phyloP scores from a whole-genome alignment of 2,329 filamentous ascomycete genomes.

The Huntiella savannae region DNA sequence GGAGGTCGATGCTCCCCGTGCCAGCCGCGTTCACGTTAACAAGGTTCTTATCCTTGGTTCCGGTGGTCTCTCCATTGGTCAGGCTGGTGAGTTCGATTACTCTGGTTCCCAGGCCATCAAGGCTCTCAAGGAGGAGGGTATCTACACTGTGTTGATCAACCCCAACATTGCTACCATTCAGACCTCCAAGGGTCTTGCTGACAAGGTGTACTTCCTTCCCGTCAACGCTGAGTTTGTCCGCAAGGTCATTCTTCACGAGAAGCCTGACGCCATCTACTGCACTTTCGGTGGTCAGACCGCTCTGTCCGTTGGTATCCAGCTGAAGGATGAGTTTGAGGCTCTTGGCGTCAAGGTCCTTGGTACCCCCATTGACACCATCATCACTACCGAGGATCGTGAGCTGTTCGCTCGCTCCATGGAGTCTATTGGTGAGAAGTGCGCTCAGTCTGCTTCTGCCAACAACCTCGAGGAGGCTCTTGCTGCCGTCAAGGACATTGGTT shows the following conservation, averaged over 20 bases:
- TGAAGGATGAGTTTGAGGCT: slow-evolving; percentile 88
- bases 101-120: slow-evolving; percentile 98
- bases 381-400: slow-evolving; percentile 95
- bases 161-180: slow-evolving; percentile 98
- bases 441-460: slow-evolving; percentile 86
- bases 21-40: slow-evolving; percentile 54
- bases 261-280: slow-evolving; percentile 89
- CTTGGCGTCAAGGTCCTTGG: slow-evolving; percentile 89
- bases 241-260: slow-evolving; percentile 90
- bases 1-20: slow-evolving; percentile 30
- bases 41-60: slow-evolving; percentile 89
- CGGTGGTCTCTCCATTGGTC: slow-evolving; percentile 90
- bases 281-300: slow-evolving; percentile 97
- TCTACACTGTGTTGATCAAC: slow-evolving; percentile 96
- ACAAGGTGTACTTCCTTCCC: slow-evolving; percentile 97
- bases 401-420: slow-evolving; percentile 97
- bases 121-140: slow-evolving; percentile 90
- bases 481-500: slow-evolving; percentile 82
- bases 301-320: slow-evolving; percentile 86
- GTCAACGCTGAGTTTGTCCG: slow-evolving; percentile 94
- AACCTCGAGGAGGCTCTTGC: slow-evolving; percentile 71
- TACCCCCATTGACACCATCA: slow-evolving; percentile 93
- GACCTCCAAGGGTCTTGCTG: slow-evolving; percentile 89
- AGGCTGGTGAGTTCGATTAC: slow-evolving; percentile 97
- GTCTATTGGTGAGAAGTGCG: slow-evolving; percentile 92